Conservation (phyloP, 371 early-diverging fungal genomes). For the Syncephalastrum contaminatum region DNA sequence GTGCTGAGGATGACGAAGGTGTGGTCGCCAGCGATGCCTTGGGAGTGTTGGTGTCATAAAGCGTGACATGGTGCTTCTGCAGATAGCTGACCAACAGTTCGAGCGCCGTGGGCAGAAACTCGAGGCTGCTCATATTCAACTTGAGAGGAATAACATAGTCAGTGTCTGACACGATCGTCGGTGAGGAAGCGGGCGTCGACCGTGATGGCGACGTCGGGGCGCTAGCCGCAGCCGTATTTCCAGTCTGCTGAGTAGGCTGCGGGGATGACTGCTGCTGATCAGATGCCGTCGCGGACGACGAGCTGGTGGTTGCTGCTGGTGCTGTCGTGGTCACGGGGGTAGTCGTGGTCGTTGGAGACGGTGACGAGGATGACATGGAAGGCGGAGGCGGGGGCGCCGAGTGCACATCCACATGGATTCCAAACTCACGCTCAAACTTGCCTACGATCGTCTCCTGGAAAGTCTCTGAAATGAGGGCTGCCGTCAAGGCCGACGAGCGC, state of each 20-base stretch:
- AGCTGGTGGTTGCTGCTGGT: conserved; percentile 10
- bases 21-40: conserved; percentile 8
- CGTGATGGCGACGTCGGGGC: conserved; percentile 14
- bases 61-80: conserved; percentile 13
- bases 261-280: conserved; percentile 13
- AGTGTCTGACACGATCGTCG: background rate
- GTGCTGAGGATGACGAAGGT: conserved; percentile 1
- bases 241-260: background rate
- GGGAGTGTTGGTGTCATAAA: conserved; percentile 13
- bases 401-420: conserved; percentile 14
- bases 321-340: conserved; percentile 13
- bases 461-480: conserved; percentile 11
- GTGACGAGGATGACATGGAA: conserved; percentile 14
- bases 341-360: conserved; percentile 6
- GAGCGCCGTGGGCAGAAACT: conserved; percentile 16
- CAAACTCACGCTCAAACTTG: conserved; percentile 18
- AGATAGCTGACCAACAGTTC: conserved; percentile 16
- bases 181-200: conserved; percentile 12
- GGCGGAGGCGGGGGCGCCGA: conserved; percentile 12
- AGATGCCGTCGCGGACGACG: conserved; percentile 6
- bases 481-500: conserved; percentile 24
- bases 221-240: conserved; percentile 5
- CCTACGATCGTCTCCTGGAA: conserved; percentile 14
- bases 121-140: conserved; percentile 12
- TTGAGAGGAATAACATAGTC: conserved; percentile 20